Conservation (phyloP, 2,329 filamentous ascomycete species). For the Daldinia sp. region DNA sequence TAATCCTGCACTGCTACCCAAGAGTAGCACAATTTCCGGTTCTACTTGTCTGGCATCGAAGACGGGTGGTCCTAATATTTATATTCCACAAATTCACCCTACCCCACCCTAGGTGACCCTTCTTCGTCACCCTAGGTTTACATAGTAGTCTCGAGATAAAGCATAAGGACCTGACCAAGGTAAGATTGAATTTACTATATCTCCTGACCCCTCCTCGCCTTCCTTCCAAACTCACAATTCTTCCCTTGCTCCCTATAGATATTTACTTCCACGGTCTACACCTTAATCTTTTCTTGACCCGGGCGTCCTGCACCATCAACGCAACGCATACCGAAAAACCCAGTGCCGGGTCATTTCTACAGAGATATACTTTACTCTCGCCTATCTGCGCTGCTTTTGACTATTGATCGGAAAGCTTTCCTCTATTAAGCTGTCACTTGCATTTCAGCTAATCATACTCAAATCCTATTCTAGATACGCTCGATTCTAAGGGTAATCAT, state of each 20-base stretch:
- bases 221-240: constrained; percentile 28
- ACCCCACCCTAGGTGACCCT: too few species aligned
- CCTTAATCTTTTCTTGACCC: constrained; percentile 25
- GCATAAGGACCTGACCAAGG: constrained; percentile 10
- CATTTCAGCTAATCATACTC: constrained; percentile 16
- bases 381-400: constrained; percentile 17
- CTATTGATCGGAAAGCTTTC: constrained; percentile 25
- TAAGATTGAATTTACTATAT: constrained; percentile 17
- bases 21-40: too few species aligned
- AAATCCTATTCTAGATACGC: constrained; percentile 15
- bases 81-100: too few species aligned
- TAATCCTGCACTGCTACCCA: too few species aligned
- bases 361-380: constrained; percentile 33
- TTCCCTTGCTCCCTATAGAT: constrained; percentile 22
- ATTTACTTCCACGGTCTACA: constrained; percentile 26
- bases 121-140: background rate
- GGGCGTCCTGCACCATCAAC: constrained; percentile 3
- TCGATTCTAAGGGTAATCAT: constrained; percentile 1
- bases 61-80: too few species aligned
- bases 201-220: constrained; percentile 10
- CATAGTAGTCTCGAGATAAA: background rate
- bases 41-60: too few species aligned
- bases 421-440: constrained; percentile 24
- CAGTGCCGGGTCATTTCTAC: constrained; percentile 13
- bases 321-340: constrained; percentile 4